Evolutionary conservation across 768 basidiomycete genomes (phyloP), one percentile per base, ranked within the genome.

Genomic region (Dictyophora rubrovolvata): DNA sequence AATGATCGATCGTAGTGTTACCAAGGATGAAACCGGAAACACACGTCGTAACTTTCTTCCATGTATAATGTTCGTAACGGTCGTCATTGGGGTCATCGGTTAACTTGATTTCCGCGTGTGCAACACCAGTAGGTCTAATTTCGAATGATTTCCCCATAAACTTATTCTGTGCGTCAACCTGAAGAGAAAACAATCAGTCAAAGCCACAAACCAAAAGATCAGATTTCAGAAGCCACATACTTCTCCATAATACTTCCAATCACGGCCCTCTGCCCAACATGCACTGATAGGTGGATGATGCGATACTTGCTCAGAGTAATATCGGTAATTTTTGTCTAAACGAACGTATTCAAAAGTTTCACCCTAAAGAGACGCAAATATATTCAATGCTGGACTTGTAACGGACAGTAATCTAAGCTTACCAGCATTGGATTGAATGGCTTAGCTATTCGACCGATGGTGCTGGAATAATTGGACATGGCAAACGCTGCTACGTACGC

Each of bases 91-190:
- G 87, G 11, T 82, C 82, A 53, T 78, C 75, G 0, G 92, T 88
- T 3, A 97, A 70, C 17, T 88, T 72, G 9, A 98, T 75, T 49
- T 95, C 88, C 5, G 81, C 86, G 65, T 97, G 94, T 0, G 93
- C 94, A 10, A 92, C 77, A n/a, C 94, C 94, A 1, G 93, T 97
- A 1, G 94, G 94, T 22, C 91, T 75, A 65, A 97, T 96, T 75
- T 98, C 94, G 67, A 98, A 97, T 0, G 87, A 90, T 70, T 93
- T 92, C 47, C 94, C 94, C 79, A 93, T 86, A 70, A 98, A 96
- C 72, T 86, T 95, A 69, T 93, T 94, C 71, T 96, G 93, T 2
- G 94, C 94, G 66, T 96, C 94, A 55, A 97, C 94, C 84, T 93
- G 57, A 1, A 47, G 6, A 47, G 6, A 28, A 28, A 28, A 7